Base-by-base conservation (phyloP, 805 yeast species). In the Yamadazyma sp. region DNA sequence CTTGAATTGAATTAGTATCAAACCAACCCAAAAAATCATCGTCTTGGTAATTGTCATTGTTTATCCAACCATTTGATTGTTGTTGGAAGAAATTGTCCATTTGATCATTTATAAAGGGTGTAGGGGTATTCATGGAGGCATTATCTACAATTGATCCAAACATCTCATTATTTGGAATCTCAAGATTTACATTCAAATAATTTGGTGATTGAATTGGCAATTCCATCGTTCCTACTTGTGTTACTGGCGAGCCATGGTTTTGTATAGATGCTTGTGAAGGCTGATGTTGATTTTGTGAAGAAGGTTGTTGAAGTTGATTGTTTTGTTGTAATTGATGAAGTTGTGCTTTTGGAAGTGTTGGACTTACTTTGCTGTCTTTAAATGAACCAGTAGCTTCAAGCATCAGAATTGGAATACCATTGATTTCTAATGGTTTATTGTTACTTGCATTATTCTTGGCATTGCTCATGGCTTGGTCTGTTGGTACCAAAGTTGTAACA, bases 11-110 rank as follows among this genome's bases (percentile, higher is more conserved):
- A 50, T 82, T 82, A 56, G 80, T 78, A 54, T 86, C 95, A 66
- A 89, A 84, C 96, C 96, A 89, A 9, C 97, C 97, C 30, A 89
- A 64, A 50, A 89, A 83, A 54, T 89, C 97, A 52, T 89, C 97
- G 34, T 80, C 86, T 21, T 62, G 65, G 37, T 59, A 52, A 33
- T 59, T 63, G 23, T 60, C 57, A 36, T 79, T 81, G 52, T 86
- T 88, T 53, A 81, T 73, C 95, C 95, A 86, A 20, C 87, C 89
- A 22, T 81, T 78, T 18, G 88, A 83, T 47, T 85, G 93, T 55
- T 82, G 87, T 53, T 82, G 87, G 59, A 84, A 78, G 46, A 84
- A 82, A 13, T 69, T 69, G 48, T 82, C 80, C 49, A 78, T 58
- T 35, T 55, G 68, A 40, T 47, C 60, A 12, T 50, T 46, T 6